A percentile compares a stretch with the other conserved stretches of the same genome.
Evolutionary conservation across 768 basidiomycete species (phyloP).

Genomic region (Leccinum variicolor): DNA sequence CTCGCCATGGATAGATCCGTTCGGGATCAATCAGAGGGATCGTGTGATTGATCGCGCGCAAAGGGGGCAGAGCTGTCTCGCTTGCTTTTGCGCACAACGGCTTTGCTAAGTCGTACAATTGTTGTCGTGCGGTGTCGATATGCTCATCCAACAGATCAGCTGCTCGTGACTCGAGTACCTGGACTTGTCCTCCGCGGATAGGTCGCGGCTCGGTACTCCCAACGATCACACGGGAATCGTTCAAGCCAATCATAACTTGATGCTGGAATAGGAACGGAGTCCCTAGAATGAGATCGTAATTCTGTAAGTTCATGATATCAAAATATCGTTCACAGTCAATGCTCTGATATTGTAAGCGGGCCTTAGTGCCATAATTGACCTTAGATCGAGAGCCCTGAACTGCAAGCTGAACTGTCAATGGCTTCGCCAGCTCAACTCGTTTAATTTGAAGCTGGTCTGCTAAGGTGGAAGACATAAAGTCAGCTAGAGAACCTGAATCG

Average conservation of each 20-base stretch:
- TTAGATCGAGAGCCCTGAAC: slow-evolving; percentile 29
- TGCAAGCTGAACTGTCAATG: slow-evolving; percentile 28
- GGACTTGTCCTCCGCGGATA: slow-evolving; percentile 9
- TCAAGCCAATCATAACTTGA: slow-evolving; percentile 26
- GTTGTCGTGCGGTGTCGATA: background rate
- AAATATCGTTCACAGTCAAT: slow-evolving; percentile 26
- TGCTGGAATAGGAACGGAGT: slow-evolving; percentile 39
- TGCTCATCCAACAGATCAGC: background rate
- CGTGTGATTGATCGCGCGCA: background rate
- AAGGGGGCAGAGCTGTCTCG: background rate
- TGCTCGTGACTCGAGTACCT: background rate
- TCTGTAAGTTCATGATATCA: slow-evolving; percentile 36
- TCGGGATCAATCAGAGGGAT: background rate
- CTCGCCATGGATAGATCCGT: background rate
- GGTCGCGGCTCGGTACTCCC: slow-evolving; percentile 7
- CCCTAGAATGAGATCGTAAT: slow-evolving; percentile 39
- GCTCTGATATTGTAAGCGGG: slow-evolving; percentile 10
- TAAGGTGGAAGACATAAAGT: slow-evolving; percentile 30
- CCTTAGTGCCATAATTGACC: slow-evolving; percentile 16
- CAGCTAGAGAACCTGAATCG: slow-evolving; percentile 27
- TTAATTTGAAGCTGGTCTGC: slow-evolving; percentile 24
- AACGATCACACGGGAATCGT: slow-evolving; percentile 13
- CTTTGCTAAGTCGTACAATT: background rate
- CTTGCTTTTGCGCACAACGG: background rate
- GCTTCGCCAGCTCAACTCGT: slow-evolving; percentile 14